Percentiles rank a stretch among this genome's conserved stretches.
Conservation (phyloP, 495 filamentous ascomycete genomes). For the Penicillium goetzii region DNA sequence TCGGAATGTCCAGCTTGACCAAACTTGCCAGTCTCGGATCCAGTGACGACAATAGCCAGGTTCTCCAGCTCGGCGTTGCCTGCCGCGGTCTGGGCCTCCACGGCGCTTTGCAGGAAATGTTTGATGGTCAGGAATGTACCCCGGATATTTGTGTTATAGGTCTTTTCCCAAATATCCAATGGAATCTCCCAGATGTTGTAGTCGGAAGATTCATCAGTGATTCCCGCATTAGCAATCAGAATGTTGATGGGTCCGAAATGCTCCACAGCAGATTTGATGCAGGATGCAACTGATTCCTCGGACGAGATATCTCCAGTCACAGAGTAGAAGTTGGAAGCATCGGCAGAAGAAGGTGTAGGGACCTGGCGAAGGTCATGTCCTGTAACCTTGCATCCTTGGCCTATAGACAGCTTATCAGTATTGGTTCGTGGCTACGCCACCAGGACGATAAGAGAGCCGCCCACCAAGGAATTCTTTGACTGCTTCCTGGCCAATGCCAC, state of each 20-base stretch:
- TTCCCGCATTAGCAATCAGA: slow-evolving; percentile 56
- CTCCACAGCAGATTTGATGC: slow-evolving; percentile 46
- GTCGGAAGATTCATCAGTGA: slow-evolving; percentile 47
- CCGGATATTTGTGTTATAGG: slow-evolving; percentile 52
- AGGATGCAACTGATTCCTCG: slow-evolving; percentile 49
- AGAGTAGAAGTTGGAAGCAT: slow-evolving; percentile 2
- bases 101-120: slow-evolving; percentile 53
- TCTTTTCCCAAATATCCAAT: slow-evolving; percentile 55
- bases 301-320: slow-evolving; percentile 19
- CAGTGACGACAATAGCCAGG: slow-evolving; percentile 59
- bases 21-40: slow-evolving; percentile 45
- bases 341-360: not conserved
- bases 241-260: slow-evolving; percentile 58
- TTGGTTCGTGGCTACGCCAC: not conserved
- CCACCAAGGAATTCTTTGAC: slow-evolving; percentile 58
- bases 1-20: slow-evolving; percentile 34
- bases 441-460: slow-evolving; percentile 4
- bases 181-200: slow-evolving; percentile 60
- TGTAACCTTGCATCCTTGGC: slow-evolving; percentile 13
- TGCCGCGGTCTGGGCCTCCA: slow-evolving; percentile 36
- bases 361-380: slow-evolving; percentile 9
- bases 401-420: slow-evolving; percentile 6
- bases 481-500: slow-evolving; percentile 54
- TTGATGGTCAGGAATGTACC: slow-evolving; percentile 63
- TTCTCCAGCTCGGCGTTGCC: slow-evolving; percentile 46